Evolutionary conservation across 768 basidiomycete genomes (phyloP), one percentile per base, ranked within the genome.

Genomic region (Wakefieldia striispora): DNA sequence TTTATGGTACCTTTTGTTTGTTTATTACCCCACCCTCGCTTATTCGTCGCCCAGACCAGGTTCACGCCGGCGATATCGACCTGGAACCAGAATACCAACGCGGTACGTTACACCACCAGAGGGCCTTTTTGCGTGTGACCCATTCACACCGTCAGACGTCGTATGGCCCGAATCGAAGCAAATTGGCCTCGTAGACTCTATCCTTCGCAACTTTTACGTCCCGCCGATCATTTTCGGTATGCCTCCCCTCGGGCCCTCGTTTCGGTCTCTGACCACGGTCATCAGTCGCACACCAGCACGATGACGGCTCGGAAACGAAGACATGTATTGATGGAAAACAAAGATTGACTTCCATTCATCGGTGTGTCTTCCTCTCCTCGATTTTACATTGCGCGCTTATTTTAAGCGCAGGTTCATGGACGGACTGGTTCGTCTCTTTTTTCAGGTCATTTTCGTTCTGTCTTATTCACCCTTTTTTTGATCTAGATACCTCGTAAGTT

Each of bases 261-360:
- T 19, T 3, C 6, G 24, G n/a, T 41, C 54, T 49, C 55, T 49
- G 12, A 47, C 45, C 3, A 10, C 50, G 8, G 0, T 19, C 50
- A 14, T 58, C 73, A 82, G 84, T 51, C 75, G 81, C 12, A 68
- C 66, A 77, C 19, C 64, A 70, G 2, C 59, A 65, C 29, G 78
- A 82, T 0, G 86, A 90, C 57, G 88, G 88, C 0, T 69, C 77
- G 0, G 86, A 88, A 59, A 74, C 70, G 3, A 80, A 80, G 56
- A 81, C 80, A 1, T 88, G 86, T 57, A 86, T 88, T 8, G 88
- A 90, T 57, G 90, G 90, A 16, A 92, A 92, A 60, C 90, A 92
- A 62, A 71, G 90, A 21, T 63, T 90, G 40, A 90, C 87, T 0
- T 88, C 86, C 0, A 84, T 92, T 40, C 74, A 82, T 40, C 72